Conservation (phyloP, 129 eudicot species). For the Saussurea involucrata region DNA sequence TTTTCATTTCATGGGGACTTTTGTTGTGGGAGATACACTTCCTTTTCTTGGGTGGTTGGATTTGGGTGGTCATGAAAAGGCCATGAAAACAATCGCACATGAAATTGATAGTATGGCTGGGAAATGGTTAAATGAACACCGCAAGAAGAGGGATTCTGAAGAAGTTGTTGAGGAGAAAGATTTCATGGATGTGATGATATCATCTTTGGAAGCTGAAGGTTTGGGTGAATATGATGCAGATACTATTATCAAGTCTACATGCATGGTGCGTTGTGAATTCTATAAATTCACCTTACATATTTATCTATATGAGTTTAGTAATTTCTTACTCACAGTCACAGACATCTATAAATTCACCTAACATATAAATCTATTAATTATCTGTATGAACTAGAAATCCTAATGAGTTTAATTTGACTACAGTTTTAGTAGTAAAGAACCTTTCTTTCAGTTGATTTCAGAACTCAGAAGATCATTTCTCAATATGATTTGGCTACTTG, state of each 20-base stretch:
- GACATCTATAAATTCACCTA: neutral
- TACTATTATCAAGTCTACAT: constrained; percentile 32
- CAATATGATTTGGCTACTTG: too few relatives aligned
- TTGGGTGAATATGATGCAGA: constrained; percentile 15
- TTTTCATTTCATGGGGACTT: constrained; percentile 19
- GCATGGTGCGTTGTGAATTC: constrained; percentile 17
- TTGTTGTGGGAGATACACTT: constrained; percentile 18
- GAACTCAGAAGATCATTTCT: neutral
- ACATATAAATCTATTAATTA: neutral
- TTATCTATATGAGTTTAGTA: neutral
- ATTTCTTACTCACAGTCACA: neutral
- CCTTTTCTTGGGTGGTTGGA: constrained; percentile 31
- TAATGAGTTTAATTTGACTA: neutral
- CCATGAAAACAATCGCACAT: constrained; percentile 15
- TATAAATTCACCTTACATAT: neutral
- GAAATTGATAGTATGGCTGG: constrained; percentile 16
- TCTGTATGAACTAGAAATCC: neutral
- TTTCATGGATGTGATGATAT: constrained; percentile 38
- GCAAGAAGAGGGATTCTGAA: neutral
- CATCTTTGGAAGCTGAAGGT: constrained; percentile 4
- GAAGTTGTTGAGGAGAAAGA: constrained; percentile 15
- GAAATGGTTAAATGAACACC: constrained; percentile 31
- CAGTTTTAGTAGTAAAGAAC: neutral
- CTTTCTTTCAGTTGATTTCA: neutral
- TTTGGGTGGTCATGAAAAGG: constrained; percentile 36